Percentiles rank a stretch among this genome's conserved stretches.
These are phyloP conservation scores for Tephrocybe sp. DNA, from an alignment of 768 basidiomycete species.

Conservation along the genomic window DNA sequence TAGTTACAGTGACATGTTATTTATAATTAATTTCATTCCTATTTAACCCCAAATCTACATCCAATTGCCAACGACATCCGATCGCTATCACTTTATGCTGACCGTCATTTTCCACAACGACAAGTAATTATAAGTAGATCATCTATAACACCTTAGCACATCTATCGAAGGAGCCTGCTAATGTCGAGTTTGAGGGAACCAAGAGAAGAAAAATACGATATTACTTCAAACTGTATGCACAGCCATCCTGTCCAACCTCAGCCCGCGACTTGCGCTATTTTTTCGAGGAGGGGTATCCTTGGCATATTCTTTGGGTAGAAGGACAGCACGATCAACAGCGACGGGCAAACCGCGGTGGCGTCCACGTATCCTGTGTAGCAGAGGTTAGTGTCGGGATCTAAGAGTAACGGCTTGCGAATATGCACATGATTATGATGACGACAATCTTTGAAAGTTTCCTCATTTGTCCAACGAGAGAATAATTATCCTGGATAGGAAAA, in stretches of 20 bases:
- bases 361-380: conserved; percentile 53
- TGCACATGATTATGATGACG: conserved; percentile 68
- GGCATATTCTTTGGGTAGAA: conserved; percentile 32
- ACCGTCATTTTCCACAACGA: too few species aligned
- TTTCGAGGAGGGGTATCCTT: neutral
- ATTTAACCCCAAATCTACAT: too few species aligned
- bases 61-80: too few species aligned
- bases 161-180: too few species aligned
- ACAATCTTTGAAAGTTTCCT: conserved; percentile 70
- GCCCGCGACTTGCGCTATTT: neutral
- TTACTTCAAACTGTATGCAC: neutral
- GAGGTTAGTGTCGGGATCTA: neutral
- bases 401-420: neutral
- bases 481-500: conserved; percentile 43
- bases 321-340: conserved; percentile 61
- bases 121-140: too few species aligned
- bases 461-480: conserved; percentile 63
- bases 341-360: conserved; percentile 72
- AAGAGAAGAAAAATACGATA: too few species aligned
- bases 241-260: neutral
- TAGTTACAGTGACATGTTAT: too few species aligned
- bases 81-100: too few species aligned
- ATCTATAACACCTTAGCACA: too few species aligned
- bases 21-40: too few species aligned
- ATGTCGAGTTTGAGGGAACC: too few species aligned